Percentiles rank a stretch among this genome's conserved stretches.
Conservation (phyloP, 2,329 filamentous ascomycete genomes). For the Diatrype stigma region DNA sequence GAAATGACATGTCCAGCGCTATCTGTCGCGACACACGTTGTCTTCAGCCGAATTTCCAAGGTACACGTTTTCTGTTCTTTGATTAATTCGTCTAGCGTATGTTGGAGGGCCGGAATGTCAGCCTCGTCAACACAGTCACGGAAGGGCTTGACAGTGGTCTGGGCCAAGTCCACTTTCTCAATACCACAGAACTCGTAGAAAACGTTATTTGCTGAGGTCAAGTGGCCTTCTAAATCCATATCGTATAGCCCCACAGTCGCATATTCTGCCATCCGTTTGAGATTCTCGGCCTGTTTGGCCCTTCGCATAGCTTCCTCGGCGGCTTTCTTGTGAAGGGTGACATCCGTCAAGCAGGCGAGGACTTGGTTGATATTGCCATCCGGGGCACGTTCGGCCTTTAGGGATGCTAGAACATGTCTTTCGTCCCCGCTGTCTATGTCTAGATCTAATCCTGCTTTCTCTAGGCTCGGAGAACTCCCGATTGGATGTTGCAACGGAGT, state of each 20-base stretch:
- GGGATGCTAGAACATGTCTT: conserved; percentile 43
- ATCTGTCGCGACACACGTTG: conserved; percentile 42
- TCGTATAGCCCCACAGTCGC: conserved; percentile 54
- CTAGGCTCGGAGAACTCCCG: conserved; percentile 32
- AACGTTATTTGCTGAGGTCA: conserved; percentile 48
- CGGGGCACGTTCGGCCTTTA: conserved; percentile 40
- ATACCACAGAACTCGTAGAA: conserved; percentile 51
- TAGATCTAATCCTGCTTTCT: conserved; percentile 30
- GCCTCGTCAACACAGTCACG: conserved; percentile 40
- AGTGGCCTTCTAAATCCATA: conserved; percentile 45
- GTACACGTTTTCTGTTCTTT: conserved; percentile 39
- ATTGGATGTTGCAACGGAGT: conserved; percentile 22
- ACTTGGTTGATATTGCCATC: conserved; percentile 42
- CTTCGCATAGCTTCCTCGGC: conserved; percentile 45
- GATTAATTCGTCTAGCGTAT: conserved; percentile 36
- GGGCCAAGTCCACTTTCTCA: conserved; percentile 36
- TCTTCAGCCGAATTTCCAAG: conserved; percentile 45
- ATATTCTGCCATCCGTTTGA: conserved; percentile 51
- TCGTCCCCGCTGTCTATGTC: conserved; percentile 27
- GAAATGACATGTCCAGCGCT: conserved; percentile 37
- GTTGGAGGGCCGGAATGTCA: conserved; percentile 36
- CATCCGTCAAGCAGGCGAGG: conserved; percentile 47
- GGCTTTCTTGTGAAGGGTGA: conserved; percentile 45
- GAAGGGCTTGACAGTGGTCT: conserved; percentile 39
- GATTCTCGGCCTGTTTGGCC: conserved; percentile 48